These are phyloP conservation scores for Epichloe hybrida DNA, from an alignment of 2,329 filamentous ascomycete species.

Conservation along the genomic window DNA sequence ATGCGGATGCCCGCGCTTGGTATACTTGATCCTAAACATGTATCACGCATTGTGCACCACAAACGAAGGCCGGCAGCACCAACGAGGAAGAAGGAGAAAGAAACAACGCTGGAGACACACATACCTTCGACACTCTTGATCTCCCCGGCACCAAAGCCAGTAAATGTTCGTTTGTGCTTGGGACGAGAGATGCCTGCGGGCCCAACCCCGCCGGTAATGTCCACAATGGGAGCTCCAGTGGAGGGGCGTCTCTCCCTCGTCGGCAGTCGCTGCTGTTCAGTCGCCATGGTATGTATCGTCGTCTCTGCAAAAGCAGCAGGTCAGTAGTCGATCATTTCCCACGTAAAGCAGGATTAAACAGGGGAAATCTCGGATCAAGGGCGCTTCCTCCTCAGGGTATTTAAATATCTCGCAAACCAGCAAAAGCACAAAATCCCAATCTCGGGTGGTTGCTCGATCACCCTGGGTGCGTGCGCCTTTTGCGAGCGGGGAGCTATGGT, in stretches of 20 bases:
- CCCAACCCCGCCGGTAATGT: slow-evolving; percentile 76
- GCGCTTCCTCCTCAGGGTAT: background rate
- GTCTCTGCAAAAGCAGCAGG: background rate
- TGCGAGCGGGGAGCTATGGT: slow-evolving; percentile 3
- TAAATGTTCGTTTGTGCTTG: slow-evolving; percentile 95
- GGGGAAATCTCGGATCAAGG: background rate
- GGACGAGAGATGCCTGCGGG: slow-evolving; percentile 74
- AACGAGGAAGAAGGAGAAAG: background rate
- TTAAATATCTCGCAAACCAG: background rate
- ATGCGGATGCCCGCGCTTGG: background rate
- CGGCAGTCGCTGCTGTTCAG: slow-evolving; percentile 27
- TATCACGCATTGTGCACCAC: background rate
- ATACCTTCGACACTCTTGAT: slow-evolving; percentile 88
- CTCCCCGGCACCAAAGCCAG: slow-evolving; percentile 78
- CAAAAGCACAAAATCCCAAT: background rate
- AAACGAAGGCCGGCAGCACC: background rate
- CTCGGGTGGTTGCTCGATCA: too few relatives aligned
- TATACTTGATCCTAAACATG: background rate
- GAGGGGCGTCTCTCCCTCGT: slow-evolving; percentile 69
- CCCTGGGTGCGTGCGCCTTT: too few relatives aligned
- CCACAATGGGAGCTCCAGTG: slow-evolving; percentile 67
- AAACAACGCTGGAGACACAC: slow-evolving; percentile 6
- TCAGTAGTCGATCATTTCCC: background rate
- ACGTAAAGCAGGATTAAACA: too few relatives aligned
- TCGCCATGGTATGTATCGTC: slow-evolving; percentile 17